phyloP scores from a whole-genome alignment of 129 eudicot genomes.

The Pulicaria dysenterica region DNA sequence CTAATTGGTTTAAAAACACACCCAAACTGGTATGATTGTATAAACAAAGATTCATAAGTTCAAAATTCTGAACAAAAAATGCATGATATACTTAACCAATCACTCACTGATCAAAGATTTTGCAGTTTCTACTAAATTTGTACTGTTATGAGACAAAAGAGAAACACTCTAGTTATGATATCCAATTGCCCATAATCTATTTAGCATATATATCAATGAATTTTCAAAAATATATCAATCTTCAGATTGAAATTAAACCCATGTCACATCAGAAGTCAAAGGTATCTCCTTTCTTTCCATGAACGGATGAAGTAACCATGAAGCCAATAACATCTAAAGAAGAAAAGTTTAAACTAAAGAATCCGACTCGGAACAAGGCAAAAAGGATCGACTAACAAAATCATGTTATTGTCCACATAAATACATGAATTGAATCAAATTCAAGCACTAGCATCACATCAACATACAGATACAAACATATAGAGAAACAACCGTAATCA shows the following conservation, averaged over 20 bases:
- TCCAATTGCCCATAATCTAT: neutral
- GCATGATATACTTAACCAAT: neutral
- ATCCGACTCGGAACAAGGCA: neutral
- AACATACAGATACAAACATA: neutral
- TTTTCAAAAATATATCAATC: neutral
- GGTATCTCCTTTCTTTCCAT: conserved; percentile 5
- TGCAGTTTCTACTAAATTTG: neutral
- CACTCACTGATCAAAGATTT: neutral
- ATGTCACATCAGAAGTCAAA: neutral
- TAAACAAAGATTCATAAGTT: neutral
- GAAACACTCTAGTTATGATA: neutral
- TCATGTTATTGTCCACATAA: neutral
- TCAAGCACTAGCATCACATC: conserved; percentile 8
- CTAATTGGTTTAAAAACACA: neutral
- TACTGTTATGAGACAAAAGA: neutral
- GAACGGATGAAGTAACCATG: neutral
- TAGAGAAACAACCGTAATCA: neutral
- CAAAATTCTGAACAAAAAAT: neutral
- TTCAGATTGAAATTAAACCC: neutral
- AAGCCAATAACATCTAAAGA: neutral
- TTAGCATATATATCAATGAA: neutral
- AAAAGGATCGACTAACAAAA: neutral
- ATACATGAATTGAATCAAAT: neutral
- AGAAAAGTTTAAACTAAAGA: neutral
- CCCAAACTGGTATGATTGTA: neutral